Evolutionary conservation across 495 filamentous ascomycete genomes (phyloP), one percentile per base, ranked within the genome.

Genomic region (Aspergillus sclerotioniger): DNA sequence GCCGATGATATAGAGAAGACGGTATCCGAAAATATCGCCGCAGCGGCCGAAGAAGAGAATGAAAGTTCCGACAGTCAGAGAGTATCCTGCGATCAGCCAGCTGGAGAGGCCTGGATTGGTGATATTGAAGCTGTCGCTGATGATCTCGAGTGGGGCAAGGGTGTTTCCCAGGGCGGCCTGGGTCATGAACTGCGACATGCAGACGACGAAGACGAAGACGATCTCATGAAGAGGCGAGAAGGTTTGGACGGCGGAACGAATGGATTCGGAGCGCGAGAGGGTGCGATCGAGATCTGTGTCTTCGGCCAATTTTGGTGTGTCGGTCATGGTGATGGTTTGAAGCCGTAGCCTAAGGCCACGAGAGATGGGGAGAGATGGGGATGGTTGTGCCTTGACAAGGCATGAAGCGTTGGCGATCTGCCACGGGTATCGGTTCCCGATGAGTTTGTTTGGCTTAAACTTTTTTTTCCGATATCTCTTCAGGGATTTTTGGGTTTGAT

Each of bases 41-140:
- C 84, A 69, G 9, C 84, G 76, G 15, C 85, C 85, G 9, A 79
- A 80, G 21, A 86, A 71, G n/a, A 87, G 70, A 64, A 88, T 86
- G 59, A 88, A 88, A 7, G 84, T 85, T 29, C 85, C 85, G 17
- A 83, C 78, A 0, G 84, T 86, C 43, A 88, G 69, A 29, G 75
- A 76, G 65, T 86, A 87, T 0, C 72, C 78, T 3, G 83, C 83
- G 45, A 83, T 67, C 32, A 81, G 80, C 85, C 84, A 87, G 44
- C 71, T 73, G 12, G 78, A 51, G 7, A 67, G 53, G 19, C 71
- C 76, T 1, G 72, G 68, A 32, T 80, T 73, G 1, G 37, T 66
- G 54, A 71, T 71, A 39, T 65, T 69, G 51, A 84, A 83, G 37
- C 65, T 70, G 9, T 68, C 62, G 16, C 76, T 76, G 59, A 85